Evolutionary conservation across 306 rosid species (phyloP), one percentile per base, ranked within the genome.

Genomic region (Dicorynia guianensis): DNA sequence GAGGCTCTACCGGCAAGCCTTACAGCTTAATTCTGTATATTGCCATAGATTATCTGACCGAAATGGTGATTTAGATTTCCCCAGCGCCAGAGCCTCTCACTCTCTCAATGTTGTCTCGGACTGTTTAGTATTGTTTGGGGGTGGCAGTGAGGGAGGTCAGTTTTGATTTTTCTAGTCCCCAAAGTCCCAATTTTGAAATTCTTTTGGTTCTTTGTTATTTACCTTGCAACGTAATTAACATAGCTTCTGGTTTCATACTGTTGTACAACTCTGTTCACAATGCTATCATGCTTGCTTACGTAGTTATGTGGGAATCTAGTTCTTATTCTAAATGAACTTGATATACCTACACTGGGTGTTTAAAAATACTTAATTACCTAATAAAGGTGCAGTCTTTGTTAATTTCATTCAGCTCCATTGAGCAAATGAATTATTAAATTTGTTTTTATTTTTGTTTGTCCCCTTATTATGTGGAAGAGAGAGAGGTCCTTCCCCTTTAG

Each of bases 111-210:
- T 92, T 70, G 93, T 94, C 39, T 92, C 96, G 1, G 94, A 89
- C 14, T 88, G 89, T 78, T 74, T 94, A 34, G 93, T 94, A 12
- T 78, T 94, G 73, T 94, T 85, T 84, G 98, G 95, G 57, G 97
- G 98, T 20, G 98, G 97, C 52, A 76, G 89, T 66, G 97, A 94
- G 69, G 98, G 97, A 84, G 98, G 98, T 94, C 56, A 71, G 91
- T 89, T 44, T 79, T 66, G 79, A 76, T 77, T 19, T 62, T 55
- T 42, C 36, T 63, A 3, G 7, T 46, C 18, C 53, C 11, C 35
- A 55, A 25, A 8, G 57, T 19, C 17, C 52, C 36, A 20, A 7
- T 79, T 69, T 17, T 8, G 33, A 55, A 34, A 44, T 57, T 46
- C 39, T 56, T 56, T 50, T 38, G 74, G 19, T 49, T 78, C 20